A percentile compares a stretch with the other conserved stretches of the same genome.
Conservation (phyloP, 371 early-diverging fungal species). For the Mortierella sp. region DNA sequence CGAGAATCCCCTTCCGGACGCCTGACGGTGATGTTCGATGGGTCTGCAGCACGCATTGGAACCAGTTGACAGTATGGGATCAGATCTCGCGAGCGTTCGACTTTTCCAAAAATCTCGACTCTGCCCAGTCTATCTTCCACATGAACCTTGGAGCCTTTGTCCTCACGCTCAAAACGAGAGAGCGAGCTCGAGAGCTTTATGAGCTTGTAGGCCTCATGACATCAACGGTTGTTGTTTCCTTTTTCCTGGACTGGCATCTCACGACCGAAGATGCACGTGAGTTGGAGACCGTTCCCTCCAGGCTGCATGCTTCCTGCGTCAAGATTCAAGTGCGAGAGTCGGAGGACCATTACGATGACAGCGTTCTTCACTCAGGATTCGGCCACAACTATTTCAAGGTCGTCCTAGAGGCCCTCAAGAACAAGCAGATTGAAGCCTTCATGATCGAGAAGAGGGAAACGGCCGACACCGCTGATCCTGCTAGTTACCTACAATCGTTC, state of each 20-base stretch:
- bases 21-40: slow-evolving; percentile 37
- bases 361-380: slow-evolving; percentile 8
- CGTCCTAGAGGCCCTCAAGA: slow-evolving; percentile 27
- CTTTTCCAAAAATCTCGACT: slow-evolving; percentile 11
- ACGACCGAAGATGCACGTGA: slow-evolving; percentile 9
- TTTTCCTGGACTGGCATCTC: slow-evolving; percentile 47
- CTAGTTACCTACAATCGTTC: slow-evolving; percentile 21
- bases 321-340: slow-evolving; percentile 39
- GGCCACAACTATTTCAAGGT: slow-evolving; percentile 21
- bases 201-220: background rate
- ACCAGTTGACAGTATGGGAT: background rate
- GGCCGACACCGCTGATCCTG: slow-evolving; percentile 3
- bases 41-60: slow-evolving; percentile 24
- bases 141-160: slow-evolving; percentile 13
- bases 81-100: background rate
- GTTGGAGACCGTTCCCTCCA: background rate
- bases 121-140: background rate
- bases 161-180: slow-evolving; percentile 15
- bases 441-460: slow-evolving; percentile 23
- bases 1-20: slow-evolving; percentile 15
- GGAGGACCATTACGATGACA: background rate
- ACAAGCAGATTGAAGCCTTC: slow-evolving; percentile 39
- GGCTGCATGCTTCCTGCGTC: slow-evolving; percentile 24
- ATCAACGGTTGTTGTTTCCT: slow-evolving; percentile 15
- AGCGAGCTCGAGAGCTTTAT: slow-evolving; percentile 25